phyloP scores from a whole-genome alignment of 1,284 basidiomycete genomes.

The Heterobasidion annosum region DNA sequence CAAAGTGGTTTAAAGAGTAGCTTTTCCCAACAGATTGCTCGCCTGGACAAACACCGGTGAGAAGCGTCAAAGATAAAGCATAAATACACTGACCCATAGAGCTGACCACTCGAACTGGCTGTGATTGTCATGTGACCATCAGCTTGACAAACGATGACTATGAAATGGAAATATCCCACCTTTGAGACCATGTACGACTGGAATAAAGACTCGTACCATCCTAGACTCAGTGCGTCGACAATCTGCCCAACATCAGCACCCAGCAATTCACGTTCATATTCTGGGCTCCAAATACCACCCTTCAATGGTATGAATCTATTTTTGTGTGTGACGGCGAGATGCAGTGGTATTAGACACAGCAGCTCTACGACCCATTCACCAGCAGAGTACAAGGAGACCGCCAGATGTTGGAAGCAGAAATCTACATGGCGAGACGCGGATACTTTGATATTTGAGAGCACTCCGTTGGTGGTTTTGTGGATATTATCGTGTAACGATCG shows the following conservation, averaged over 20 bases:
- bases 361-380: slow-evolving; percentile 59
- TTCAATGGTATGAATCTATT: slow-evolving; percentile 53
- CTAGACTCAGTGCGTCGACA: slow-evolving; percentile 46
- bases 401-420: too few species aligned
- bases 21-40: slow-evolving; percentile 61
- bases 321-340: slow-evolving; percentile 46
- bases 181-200: slow-evolving; percentile 52
- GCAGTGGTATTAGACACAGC: slow-evolving; percentile 56
- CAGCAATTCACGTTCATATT: slow-evolving; percentile 40
- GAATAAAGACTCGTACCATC: slow-evolving; percentile 61
- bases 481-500: too few species aligned
- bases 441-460: too few species aligned
- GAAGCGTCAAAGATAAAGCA: neutral
- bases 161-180: too few species aligned
- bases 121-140: neutral
- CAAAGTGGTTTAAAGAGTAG: slow-evolving; percentile 52
- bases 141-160: neutral
- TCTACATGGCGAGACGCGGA: neutral
- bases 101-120: slow-evolving; percentile 57
- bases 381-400: slow-evolving; percentile 21
- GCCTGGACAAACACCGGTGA: neutral
- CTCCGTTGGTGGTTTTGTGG: too few species aligned
- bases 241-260: slow-evolving; percentile 51
- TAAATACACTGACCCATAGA: slow-evolving; percentile 36
- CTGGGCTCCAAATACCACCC: slow-evolving; percentile 42